Percentiles rank a stretch among this genome's conserved stretches.
These are phyloP conservation scores for Cyclotella baltica DNA, from an alignment of 108 stramenopile species.

Conservation along the genomic window DNA sequence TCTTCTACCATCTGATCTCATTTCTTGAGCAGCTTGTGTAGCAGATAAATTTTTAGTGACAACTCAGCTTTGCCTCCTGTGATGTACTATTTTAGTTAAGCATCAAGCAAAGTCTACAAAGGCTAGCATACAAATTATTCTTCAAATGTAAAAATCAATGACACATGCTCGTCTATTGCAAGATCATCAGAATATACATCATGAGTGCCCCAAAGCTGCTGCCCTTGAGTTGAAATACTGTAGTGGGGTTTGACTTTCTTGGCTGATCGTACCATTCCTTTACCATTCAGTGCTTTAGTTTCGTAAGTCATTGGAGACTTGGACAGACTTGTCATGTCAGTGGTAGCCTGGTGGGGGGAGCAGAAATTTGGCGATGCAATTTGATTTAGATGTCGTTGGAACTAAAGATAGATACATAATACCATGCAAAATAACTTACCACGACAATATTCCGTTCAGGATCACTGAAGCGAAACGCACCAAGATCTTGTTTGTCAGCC, in stretches of 20 bases:
- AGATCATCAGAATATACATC: slow-evolving; percentile 55
- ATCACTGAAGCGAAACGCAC: slow-evolving; percentile 64
- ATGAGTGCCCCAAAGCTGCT: slow-evolving; percentile 54
- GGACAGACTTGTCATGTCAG: slow-evolving; percentile 52
- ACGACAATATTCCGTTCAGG: slow-evolving; percentile 58
- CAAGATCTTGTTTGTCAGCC: slow-evolving; percentile 58
- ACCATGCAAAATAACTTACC: no score
- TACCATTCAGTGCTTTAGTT: slow-evolving; percentile 1
- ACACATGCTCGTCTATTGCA: slow-evolving; percentile 18
- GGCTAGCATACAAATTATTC: neutral
- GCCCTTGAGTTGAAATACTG: slow-evolving; percentile 40
- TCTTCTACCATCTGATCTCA: no score
- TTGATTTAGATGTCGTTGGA: no score
- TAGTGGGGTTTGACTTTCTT: slow-evolving; percentile 47
- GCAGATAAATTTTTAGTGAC: no score
- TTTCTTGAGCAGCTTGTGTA: no score
- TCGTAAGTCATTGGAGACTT: slow-evolving; percentile 43
- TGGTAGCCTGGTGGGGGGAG: no score
- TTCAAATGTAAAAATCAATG: slow-evolving; percentile 17
- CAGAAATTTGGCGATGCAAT: no score
- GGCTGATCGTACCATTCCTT: neutral
- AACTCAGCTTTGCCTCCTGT: no score
- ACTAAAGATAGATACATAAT: no score
- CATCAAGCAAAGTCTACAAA: no score
- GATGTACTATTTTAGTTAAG: no score